Evolutionary conservation across 176 grass and related monocot genomes (phyloP).

Genomic region (Ananas comosus): DNA sequence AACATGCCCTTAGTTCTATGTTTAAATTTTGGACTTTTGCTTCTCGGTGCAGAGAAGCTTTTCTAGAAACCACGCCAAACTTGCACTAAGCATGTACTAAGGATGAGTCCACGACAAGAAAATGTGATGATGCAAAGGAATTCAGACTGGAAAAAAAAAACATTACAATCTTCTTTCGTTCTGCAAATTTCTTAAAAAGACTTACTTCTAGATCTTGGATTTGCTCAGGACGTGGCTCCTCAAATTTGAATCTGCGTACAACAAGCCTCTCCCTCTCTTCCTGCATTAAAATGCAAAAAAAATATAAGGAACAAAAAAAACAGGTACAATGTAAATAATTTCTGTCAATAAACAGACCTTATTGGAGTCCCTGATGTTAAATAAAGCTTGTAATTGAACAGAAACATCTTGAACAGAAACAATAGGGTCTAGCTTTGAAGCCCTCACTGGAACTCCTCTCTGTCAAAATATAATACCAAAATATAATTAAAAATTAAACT

Average conservation of each 20-base stretch:
- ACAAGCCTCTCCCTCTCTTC: constrained; percentile 87
- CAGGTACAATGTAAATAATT: background rate
- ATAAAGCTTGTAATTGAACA: constrained; percentile 68
- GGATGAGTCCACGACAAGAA: too few species aligned
- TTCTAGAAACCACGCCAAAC: too few species aligned
- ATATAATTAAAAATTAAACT: background rate
- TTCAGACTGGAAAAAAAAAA: background rate
- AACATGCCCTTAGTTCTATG: too few species aligned
- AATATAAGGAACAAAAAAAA: background rate
- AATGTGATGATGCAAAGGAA: background rate
- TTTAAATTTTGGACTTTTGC: too few species aligned
- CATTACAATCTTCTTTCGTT: background rate
- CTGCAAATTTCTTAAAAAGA: constrained; percentile 8
- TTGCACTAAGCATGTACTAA: too few species aligned
- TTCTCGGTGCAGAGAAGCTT: too few species aligned
- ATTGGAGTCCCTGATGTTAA: constrained; percentile 95
- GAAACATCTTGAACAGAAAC: constrained; percentile 61
- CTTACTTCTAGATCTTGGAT: constrained; percentile 93
- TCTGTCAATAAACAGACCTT: constrained; percentile 41
- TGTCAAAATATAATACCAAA: background rate
- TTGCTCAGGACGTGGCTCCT: constrained; percentile 89
- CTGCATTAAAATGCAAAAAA: constrained; percentile 41
- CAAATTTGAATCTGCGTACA: constrained; percentile 87
- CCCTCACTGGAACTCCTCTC: constrained; percentile 46
- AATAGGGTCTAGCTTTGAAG: constrained; percentile 37